phyloP scores from a whole-genome alignment of 768 basidiomycete genomes.

The Fomitopsis serialis region DNA sequence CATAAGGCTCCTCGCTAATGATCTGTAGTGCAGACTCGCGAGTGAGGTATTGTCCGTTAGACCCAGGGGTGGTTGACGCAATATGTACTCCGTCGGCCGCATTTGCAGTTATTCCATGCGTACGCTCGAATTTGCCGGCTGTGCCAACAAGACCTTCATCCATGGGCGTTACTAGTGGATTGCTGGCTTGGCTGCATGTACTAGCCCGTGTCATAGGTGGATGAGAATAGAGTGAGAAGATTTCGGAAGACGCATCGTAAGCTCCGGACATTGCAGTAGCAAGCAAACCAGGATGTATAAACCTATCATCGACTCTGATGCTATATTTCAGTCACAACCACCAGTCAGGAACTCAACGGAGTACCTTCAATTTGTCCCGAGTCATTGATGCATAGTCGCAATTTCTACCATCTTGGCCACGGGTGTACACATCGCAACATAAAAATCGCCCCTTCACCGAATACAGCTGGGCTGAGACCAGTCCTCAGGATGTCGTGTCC shows the following conservation, averaged over 20 bases:
- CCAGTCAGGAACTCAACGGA: too few species aligned
- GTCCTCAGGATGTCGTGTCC: too few species aligned
- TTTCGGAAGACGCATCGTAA: conserved; percentile 4
- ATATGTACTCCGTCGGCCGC: not conserved
- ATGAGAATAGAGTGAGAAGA: conserved; percentile 4
- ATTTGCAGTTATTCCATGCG: not conserved
- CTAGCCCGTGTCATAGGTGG: conserved; percentile 5
- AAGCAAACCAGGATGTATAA: too few species aligned
- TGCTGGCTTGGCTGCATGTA: not conserved
- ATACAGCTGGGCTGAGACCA: too few species aligned
- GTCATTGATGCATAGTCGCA: too few species aligned
- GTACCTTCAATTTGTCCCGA: too few species aligned
- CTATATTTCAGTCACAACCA: too few species aligned
- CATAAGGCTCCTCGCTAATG: conserved; percentile 5
- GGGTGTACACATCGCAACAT: too few species aligned
- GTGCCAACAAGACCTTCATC: not conserved
- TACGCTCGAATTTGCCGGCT: not conserved
- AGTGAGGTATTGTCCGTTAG: not conserved
- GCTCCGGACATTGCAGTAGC: not conserved
- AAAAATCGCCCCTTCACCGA: too few species aligned
- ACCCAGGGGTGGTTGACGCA: not conserved
- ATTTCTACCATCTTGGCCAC: too few species aligned
- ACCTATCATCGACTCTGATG: too few species aligned
- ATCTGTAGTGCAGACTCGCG: not conserved
- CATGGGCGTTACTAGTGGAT: conserved; percentile 1